Percentiles rank a stretch among this genome's conserved stretches.
Conservation (phyloP, 192 early-diverging fungal species). For the Gigaspora rosea region DNA sequence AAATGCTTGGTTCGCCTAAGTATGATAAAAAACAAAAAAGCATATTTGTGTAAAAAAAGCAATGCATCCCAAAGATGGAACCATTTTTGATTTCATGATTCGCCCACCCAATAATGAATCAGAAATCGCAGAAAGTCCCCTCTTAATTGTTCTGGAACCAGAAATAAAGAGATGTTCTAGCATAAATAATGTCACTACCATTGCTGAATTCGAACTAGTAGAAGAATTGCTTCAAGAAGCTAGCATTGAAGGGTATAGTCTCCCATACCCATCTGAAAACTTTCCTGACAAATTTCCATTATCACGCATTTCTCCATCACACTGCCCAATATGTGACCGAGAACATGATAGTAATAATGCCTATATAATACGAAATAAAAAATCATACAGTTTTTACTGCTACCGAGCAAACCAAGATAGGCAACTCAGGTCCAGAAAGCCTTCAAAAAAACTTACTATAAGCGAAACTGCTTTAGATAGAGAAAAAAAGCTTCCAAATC, state of each 20-base stretch:
- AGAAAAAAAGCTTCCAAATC: background rate
- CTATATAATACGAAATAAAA: slow-evolving; percentile 6
- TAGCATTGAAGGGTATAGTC: slow-evolving; percentile 6
- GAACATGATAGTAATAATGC: background rate
- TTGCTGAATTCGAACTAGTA: background rate
- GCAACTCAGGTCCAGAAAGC: background rate
- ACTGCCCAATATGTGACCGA: background rate
- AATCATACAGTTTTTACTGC: background rate
- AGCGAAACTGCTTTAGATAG: background rate
- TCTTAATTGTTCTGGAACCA: background rate
- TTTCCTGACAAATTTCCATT: too few species aligned
- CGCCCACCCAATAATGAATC: slow-evolving; percentile 1
- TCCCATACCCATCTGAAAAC: background rate
- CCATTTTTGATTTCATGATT: slow-evolving; percentile 12
- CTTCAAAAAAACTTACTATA: background rate
- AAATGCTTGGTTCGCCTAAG: background rate
- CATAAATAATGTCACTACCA: background rate
- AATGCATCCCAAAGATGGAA: background rate
- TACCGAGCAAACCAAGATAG: background rate
- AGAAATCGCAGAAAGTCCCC: background rate
- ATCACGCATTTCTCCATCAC: background rate
- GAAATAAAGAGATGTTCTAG: too few species aligned
- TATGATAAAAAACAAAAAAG: background rate
- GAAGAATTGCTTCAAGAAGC: background rate
- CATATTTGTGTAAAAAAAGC: background rate